Base-by-base conservation (phyloP, 2,329 filamentous ascomycete species). In the Nothopassalora personata region DNA sequence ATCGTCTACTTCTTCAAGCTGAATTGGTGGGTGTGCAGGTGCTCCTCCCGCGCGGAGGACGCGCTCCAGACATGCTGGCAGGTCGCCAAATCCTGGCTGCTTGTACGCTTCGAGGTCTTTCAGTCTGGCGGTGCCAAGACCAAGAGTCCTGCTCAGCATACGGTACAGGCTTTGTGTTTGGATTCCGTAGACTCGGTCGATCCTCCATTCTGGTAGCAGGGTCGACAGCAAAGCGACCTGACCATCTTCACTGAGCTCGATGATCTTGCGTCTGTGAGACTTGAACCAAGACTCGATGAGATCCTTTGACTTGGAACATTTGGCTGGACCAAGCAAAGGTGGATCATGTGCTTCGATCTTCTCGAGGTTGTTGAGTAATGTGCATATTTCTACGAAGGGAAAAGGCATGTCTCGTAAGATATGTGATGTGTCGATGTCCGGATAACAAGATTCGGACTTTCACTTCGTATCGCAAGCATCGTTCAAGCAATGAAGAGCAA, bases 121-220 rank as follows among this genome's bases (percentile, higher is more conserved):
- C 30, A 81, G 78, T 13, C 89, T 82, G 2, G 81, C 83, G 3
- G 77, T 74, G 0, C 87, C 85, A 27, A 96, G 79, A 4, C 81
- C 73, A n/a, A 93, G 78, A 19, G 84, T 83, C 33, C 86, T 82
- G 3, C 81, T 83, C 15, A 96, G 79, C n/a, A 90, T 82, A 54
- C 81, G 83, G 57, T 86, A 83, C 0, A 96, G 77, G 0, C 77
- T 79, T 8, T 75, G 70, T 31, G 83, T 77, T 68, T 89, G 84
- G 1, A 96, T 78, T 39, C 80, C 82, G 70, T 92, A 96, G 1
- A 93, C 88, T 30, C 90, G 83, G 69, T 96, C 91, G 2, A 85
- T 86, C 55, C 91, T 81, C 64, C 82, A 86, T 62, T 91, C 86
- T 0, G 91, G 90, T 0, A 95, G 81, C 0, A 97, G 74, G 2